Base-by-base conservation (phyloP, 768 basidiomycete genomes). In the Rhodotorula taiwanensis region DNA sequence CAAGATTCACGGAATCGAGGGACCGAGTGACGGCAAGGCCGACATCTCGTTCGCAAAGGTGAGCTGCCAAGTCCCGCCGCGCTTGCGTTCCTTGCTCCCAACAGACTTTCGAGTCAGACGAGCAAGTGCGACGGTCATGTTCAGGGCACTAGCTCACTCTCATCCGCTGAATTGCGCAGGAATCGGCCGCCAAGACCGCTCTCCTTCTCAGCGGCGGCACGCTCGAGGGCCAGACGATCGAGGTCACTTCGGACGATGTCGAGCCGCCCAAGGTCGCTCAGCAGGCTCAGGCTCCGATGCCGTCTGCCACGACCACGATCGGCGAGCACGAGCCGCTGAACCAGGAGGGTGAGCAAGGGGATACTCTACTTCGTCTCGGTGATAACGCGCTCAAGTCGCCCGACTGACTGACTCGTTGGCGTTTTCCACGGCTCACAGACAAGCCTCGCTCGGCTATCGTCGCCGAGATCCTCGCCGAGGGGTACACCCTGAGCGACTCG, bases 401-500 rank as follows among this genome's bases (percentile, higher is more conserved):
- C n/a, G n/a, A n/a, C n/a, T n/a, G n/a, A n/a, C n/a, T n/a, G n/a
- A n/a, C n/a, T n/a, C n/a, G n/a, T n/a, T n/a, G n/a, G n/a, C n/a
- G n/a, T n/a, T n/a, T n/a, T 33, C 30, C 30, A 21, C 10, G 16
- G n/a, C 33, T 20, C 30, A 81, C 84, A 43, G 91, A 94, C 76
- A 99, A 99, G 79, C 94, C 94, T 1, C 62, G 52, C 27, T 58
- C 65, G 60, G 64, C 73, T 84, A 89, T 95, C 72, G 87, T 88
- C 31, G 93, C 94, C 33, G 94, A 97, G 75, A 90, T 93, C 76
- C 82, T 99, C 49, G 90, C 94, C 3, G 84, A 83, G 72, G 95
- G 94, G 3, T 97, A 98, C 77, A 72, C 73, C 54, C 81, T 98
- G 31, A 83, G 84, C 23, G 93, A 98, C 73, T 73, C 79, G 52